These are phyloP conservation scores for Cardamine resedifolia DNA, from an alignment of 345 rosid genomes.

Conservation along the genomic window DNA sequence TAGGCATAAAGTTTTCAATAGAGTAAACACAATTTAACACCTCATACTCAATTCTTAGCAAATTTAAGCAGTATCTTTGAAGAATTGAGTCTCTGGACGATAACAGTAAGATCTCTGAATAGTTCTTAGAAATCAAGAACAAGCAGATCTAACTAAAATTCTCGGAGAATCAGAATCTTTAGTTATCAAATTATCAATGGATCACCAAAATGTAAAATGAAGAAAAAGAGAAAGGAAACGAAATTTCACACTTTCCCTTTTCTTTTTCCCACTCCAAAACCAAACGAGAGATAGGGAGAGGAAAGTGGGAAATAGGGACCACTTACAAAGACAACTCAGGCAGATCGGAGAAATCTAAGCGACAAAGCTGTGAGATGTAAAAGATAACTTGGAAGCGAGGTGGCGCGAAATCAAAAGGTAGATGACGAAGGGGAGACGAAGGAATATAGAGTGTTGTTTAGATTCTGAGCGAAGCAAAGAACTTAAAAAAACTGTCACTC, in stretches of 20 bases:
- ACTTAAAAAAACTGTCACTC: constrained; percentile 16
- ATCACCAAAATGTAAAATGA: constrained; percentile 5
- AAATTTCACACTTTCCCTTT: constrained; percentile 32
- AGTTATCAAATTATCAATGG: not conserved
- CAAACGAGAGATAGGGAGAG: constrained; percentile 4
- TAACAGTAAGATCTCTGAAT: constrained; percentile 1
- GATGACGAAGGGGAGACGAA: constrained; percentile 18
- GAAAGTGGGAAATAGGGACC: constrained; percentile 24
- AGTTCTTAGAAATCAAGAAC: not conserved
- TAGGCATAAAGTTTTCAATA: not conserved
- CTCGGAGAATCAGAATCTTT: constrained; percentile 1
- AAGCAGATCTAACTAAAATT: constrained; percentile 25
- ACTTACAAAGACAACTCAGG: constrained; percentile 28
- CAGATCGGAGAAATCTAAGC: constrained; percentile 25
- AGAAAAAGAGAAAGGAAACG: constrained; percentile 18
- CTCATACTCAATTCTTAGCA: constrained; percentile 1
- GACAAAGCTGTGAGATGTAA: constrained; percentile 14
- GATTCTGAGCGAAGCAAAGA: constrained; percentile 26
- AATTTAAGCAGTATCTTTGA: constrained; percentile 10
- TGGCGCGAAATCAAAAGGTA: constrained; percentile 34
- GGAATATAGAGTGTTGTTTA: not conserved
- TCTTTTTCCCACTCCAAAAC: constrained; percentile 9
- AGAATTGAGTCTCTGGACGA: not conserved
- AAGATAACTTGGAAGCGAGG: not conserved
- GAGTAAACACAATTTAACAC: not conserved